Evolutionary conservation across 2,329 filamentous ascomycete genomes (phyloP).

Genomic region (Metarhizium brunneum): DNA sequence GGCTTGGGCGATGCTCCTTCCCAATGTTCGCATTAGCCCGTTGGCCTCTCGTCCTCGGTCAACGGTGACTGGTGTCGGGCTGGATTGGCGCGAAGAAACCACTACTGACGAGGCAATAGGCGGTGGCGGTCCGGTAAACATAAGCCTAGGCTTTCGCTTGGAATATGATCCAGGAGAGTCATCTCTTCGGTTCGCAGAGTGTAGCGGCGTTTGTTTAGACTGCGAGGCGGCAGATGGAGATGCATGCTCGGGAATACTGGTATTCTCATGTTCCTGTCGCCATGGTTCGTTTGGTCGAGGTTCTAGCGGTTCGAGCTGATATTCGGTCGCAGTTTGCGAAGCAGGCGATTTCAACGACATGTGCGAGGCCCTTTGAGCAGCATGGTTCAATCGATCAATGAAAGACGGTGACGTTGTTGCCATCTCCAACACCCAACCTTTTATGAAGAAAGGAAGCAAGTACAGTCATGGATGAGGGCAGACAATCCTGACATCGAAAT

Average conservation of each 20-base stretch:
- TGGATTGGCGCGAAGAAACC: slow-evolving; percentile 12
- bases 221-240: slow-evolving; percentile 2
- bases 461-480: not conserved
- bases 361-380: slow-evolving; percentile 14
- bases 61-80: slow-evolving; percentile 5
- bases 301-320: slow-evolving; percentile 30
- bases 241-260: not conserved
- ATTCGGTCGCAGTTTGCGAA: slow-evolving; percentile 21
- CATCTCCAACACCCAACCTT: not conserved
- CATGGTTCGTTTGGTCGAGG: slow-evolving; percentile 22
- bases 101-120: slow-evolving; percentile 37
- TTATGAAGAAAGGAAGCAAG: not conserved
- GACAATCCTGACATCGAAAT: not conserved
- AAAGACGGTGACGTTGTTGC: slow-evolving; percentile 16
- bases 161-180: slow-evolving; percentile 23
- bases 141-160: slow-evolving; percentile 20
- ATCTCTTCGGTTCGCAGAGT: slow-evolving; percentile 13
- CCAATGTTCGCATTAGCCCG: slow-evolving; percentile 5
- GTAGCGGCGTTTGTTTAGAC: slow-evolving; percentile 7
- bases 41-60: slow-evolving; percentile 7
- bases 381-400: slow-evolving; percentile 17
- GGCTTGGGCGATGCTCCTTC: slow-evolving; percentile 19
- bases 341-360: slow-evolving; percentile 17
- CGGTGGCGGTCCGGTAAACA: slow-evolving; percentile 41
- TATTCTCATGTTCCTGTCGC: slow-evolving; percentile 4